phyloP scores from a whole-genome alignment of 495 filamentous ascomycete genomes.

The Penicillium diatomitis region DNA sequence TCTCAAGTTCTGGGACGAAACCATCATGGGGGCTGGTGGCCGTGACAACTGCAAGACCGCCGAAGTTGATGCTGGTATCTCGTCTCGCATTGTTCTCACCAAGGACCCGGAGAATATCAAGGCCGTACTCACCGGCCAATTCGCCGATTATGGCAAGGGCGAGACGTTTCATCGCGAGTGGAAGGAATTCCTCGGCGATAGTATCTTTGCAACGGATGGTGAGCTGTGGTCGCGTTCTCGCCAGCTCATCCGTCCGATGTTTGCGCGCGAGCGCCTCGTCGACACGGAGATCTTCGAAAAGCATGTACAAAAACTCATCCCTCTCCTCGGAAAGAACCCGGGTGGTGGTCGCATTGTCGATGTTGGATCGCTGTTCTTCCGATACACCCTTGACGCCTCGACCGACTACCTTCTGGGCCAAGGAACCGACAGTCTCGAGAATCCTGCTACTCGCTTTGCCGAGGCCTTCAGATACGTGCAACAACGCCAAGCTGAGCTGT shows the following conservation, averaged over 20 bases:
- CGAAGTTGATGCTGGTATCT: slow-evolving; percentile 47
- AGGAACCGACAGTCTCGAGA: slow-evolving; percentile 60
- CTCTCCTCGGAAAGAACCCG: slow-evolving; percentile 43
- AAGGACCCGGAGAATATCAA: slow-evolving; percentile 60
- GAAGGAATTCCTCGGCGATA: slow-evolving; percentile 65
- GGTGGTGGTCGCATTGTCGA: slow-evolving; percentile 49
- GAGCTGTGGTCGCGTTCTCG: slow-evolving; percentile 65
- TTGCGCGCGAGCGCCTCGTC: slow-evolving; percentile 68
- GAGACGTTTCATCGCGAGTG: slow-evolving; percentile 59
- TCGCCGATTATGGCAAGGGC: slow-evolving; percentile 64
- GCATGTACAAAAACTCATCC: slow-evolving; percentile 61
- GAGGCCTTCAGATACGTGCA: slow-evolving; percentile 68
- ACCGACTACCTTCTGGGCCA: slow-evolving; percentile 83
- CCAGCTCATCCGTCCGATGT: slow-evolving; percentile 74
- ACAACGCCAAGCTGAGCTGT: slow-evolving; percentile 51
- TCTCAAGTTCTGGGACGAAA: slow-evolving; percentile 48
- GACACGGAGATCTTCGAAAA: slow-evolving; percentile 74
- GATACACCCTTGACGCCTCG: slow-evolving; percentile 72
- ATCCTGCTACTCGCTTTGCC: slow-evolving; percentile 49
- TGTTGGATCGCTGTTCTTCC: slow-evolving; percentile 64
- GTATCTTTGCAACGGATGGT: slow-evolving; percentile 74
- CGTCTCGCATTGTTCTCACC: slow-evolving; percentile 52
- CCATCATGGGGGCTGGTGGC: slow-evolving; percentile 35
- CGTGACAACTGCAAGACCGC: slow-evolving; percentile 40
- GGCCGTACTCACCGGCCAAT: slow-evolving; percentile 68